Base-by-base conservation (phyloP, 78 protist genomes). In the Pigoraptor vietnamica region DNA sequence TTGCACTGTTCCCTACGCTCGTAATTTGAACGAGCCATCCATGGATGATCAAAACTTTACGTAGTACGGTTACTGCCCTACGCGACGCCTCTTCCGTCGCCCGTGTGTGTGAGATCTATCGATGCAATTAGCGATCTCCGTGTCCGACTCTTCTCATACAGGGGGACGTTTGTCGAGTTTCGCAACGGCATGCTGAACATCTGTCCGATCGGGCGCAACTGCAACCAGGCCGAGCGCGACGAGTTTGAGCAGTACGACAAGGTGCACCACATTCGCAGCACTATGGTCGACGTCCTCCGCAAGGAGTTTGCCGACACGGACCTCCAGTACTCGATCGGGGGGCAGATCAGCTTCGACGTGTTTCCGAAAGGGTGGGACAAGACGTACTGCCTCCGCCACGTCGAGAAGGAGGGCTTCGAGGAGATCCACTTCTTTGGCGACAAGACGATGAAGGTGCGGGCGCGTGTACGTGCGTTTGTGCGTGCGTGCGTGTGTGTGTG, bases 341-440 rank as follows among this genome's bases (percentile, higher is more conserved):
- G 99, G 24, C 99, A 98, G 94, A 99, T 99, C 90, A 92, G 97
- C 81, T 95, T 99, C 82, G 99, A 99, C 79, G 99, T 97, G 37
- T 99, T 99, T 95, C 99, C 99, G 25, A 39, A 29, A 23, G 98
- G 99, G 37, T 98, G 99, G 99, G 99, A 98, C 93, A 98, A 98
- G 97, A 97, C 99, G 0, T 99, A 96, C 93, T 98, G 99, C 92
- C 93, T 99, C 67, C 93, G 89, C 33, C 97, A 95, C 91, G 94
- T 98, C 39, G 94, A 94, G 24, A 25, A 88, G 23, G 95, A 84
- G 23, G 88, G 32, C 56, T 93, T 34, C 38, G 83, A 92, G n/a
- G 93, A 93, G 21, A 97, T 99, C 89, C 98, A 98, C 92, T 99
- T 99, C 94, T 98, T 99, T 88, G 99, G 99, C 56, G 99, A 99